Base-by-base conservation (phyloP, 2,329 filamentous ascomycete species). In the Triangularia setosa region DNA sequence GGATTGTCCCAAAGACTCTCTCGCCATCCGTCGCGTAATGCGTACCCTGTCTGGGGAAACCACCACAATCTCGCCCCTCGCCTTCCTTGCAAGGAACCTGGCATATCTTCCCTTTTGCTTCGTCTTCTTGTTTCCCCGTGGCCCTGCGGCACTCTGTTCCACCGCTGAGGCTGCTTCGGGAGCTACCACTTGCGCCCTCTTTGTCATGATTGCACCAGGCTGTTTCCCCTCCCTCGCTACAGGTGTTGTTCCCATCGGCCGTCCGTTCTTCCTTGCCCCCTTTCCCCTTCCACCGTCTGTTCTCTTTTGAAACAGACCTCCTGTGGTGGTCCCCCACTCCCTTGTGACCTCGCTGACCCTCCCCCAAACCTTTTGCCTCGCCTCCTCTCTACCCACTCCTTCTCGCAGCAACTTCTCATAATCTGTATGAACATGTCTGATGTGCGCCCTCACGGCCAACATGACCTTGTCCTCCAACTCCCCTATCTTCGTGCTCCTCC, bases 371-470 rank as follows among this genome's bases (percentile, higher is more conserved):
- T 48, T 9, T 23, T 55, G 16, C 16, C 74, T 67, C n/a, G 74
- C 73, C 7, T 64, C 57, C 4, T 65, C 60, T 23, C 69, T 68
- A 2, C 14, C 14, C 16, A 60, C 16, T 0, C 67, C 67, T 1
- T 27, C 27, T 16, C 64, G 64, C 62, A 82, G 65, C 52, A 81
- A 66, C 35, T 60, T 53, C 14, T 84, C 80, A 63, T 85, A 85
- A 1, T 74, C 68, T 0, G 82, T 84, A 54, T 82, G 76, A 2
- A 63, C 67, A 68, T 85, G 83, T 6, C 83, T 75, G 4, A 82
- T 76, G 66, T 84, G 79, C 2, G 83, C 83, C 23, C 77, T 72
- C 12, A 84, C 80, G 1, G 80, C 83, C 24, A 83, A 74, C 55
- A 72, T 68, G 4, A 78, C 80, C 67, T 78, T 82, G 14, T 75